Evolutionary conservation across 2,329 filamentous ascomycete genomes (phyloP).

Genomic region (Claviceps africana): DNA sequence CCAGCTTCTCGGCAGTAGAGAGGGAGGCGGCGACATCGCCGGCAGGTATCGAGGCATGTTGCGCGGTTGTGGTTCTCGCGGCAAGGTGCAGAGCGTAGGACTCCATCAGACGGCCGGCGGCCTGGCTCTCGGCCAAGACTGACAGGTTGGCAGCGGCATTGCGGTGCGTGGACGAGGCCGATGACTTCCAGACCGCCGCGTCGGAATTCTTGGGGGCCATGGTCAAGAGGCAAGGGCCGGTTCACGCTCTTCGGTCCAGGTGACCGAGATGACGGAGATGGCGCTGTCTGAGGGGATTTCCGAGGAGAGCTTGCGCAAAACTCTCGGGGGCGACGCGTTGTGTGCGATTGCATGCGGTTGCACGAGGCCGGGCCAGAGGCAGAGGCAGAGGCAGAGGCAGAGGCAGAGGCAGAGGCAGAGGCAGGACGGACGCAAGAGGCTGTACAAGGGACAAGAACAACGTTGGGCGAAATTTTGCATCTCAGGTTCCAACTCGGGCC

Average conservation of each 20-base stretch:
- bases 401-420: neutral
- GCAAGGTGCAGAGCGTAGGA: slow-evolving; percentile 2
- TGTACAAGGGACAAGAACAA: neutral
- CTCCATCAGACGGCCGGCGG: slow-evolving; percentile 5
- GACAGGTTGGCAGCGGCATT: slow-evolving; percentile 6
- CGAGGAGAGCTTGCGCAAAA: neutral
- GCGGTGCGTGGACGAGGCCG: slow-evolving; percentile 5
- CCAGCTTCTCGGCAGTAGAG: slow-evolving; percentile 10
- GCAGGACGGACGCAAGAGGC: neutral
- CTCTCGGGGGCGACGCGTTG: neutral
- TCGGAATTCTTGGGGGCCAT: neutral
- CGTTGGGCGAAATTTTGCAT: neutral
- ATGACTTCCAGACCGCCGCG: slow-evolving; percentile 1
- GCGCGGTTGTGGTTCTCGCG: neutral
- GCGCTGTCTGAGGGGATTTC: neutral
- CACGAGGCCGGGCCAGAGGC: neutral
- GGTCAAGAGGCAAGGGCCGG: neutral
- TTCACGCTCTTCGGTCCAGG: neutral
- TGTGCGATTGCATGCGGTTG: neutral
- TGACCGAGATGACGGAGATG: neutral
- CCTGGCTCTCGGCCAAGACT: slow-evolving; percentile 5
- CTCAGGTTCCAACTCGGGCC: neutral
- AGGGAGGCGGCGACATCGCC: neutral
- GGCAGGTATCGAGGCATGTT: neutral
- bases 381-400: neutral